Conservation (phyloP, 2,329 filamentous ascomycete species). For the Aspergillus jensenii region DNA sequence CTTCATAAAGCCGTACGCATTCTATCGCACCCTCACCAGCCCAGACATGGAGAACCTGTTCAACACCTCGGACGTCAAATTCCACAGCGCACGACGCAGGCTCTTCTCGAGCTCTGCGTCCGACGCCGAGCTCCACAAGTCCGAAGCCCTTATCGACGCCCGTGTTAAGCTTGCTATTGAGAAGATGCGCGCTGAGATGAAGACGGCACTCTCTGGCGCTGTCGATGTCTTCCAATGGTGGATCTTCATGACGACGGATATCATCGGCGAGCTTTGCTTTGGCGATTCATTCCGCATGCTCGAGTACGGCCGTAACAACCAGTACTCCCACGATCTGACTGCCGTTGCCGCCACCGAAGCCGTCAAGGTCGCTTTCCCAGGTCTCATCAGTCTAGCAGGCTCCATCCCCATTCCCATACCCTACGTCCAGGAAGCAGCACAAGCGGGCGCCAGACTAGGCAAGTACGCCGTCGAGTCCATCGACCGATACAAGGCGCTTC, state of each 20-base stretch:
- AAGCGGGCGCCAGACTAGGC: slow-evolving; percentile 15
- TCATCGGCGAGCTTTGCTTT: slow-evolving; percentile 55
- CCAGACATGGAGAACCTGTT: slow-evolving; percentile 37
- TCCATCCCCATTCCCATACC: too few species aligned
- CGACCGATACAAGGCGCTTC: slow-evolving; percentile 20
- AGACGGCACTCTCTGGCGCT: slow-evolving; percentile 25
- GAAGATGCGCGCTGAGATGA: slow-evolving; percentile 47
- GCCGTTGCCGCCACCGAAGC: not conserved
- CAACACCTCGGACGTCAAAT: slow-evolving; percentile 39
- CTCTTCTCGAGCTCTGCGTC: slow-evolving; percentile 43
- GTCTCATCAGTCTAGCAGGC: too few species aligned
- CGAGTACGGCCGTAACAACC: slow-evolving; percentile 45
- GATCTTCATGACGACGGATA: slow-evolving; percentile 54
- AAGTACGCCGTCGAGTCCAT: slow-evolving; percentile 26
- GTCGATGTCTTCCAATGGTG: slow-evolving; percentile 56
- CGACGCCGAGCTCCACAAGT: slow-evolving; percentile 39
- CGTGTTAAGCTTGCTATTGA: slow-evolving; percentile 44
- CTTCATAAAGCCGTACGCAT: slow-evolving; percentile 35
- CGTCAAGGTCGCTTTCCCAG: not conserved
- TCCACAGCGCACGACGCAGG: slow-evolving; percentile 29
- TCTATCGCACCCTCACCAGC: slow-evolving; percentile 26
- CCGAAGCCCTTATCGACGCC: slow-evolving; percentile 32
- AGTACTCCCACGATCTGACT: slow-evolving; percentile 44
- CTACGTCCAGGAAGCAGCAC: not conserved
- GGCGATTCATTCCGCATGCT: slow-evolving; percentile 56